Conservation (phyloP, 805 yeast species). For the Huiozyma sinensis region DNA sequence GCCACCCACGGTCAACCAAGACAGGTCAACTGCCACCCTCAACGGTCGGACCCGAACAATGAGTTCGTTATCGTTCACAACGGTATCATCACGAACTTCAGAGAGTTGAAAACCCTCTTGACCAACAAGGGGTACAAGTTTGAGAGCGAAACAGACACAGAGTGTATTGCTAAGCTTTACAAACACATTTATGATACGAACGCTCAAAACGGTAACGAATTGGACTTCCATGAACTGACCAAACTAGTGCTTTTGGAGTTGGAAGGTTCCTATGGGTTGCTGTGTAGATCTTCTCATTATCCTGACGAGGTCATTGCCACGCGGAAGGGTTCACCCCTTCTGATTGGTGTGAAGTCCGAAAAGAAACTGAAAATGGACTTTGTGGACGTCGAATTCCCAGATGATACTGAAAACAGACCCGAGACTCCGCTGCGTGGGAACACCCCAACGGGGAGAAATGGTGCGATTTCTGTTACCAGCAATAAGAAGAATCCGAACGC, state of each 20-base stretch:
- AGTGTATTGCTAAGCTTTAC: slow-evolving; percentile 91
- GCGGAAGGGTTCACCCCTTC: slow-evolving; percentile 94
- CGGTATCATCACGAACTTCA: slow-evolving; percentile 94
- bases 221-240: slow-evolving; percentile 85
- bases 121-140: slow-evolving; percentile 69
- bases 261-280: slow-evolving; percentile 95
- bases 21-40: slow-evolving; percentile 87
- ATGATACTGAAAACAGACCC: slow-evolving; percentile 32
- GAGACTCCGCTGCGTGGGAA: slow-evolving; percentile 20
- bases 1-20: slow-evolving; percentile 97
- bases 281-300: slow-evolving; percentile 82
- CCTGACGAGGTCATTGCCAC: slow-evolving; percentile 96
- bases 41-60: slow-evolving; percentile 69
- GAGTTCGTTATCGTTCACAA: slow-evolving; percentile 93
- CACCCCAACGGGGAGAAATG: slow-evolving; percentile 11
- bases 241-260: slow-evolving; percentile 86
- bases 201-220: slow-evolving; percentile 57
- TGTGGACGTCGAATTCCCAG: slow-evolving; percentile 96
- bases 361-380: slow-evolving; percentile 93
- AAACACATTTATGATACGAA: slow-evolving; percentile 80
- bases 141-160: slow-evolving; percentile 94
- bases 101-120: slow-evolving; percentile 79
- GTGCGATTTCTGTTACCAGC: neutral
- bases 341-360: slow-evolving; percentile 95
- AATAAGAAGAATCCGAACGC: slow-evolving; percentile 5